These are phyloP conservation scores for Coemansia sp. DNA, from an alignment of 192 early-diverging fungal genomes.

Conservation along the genomic window DNA sequence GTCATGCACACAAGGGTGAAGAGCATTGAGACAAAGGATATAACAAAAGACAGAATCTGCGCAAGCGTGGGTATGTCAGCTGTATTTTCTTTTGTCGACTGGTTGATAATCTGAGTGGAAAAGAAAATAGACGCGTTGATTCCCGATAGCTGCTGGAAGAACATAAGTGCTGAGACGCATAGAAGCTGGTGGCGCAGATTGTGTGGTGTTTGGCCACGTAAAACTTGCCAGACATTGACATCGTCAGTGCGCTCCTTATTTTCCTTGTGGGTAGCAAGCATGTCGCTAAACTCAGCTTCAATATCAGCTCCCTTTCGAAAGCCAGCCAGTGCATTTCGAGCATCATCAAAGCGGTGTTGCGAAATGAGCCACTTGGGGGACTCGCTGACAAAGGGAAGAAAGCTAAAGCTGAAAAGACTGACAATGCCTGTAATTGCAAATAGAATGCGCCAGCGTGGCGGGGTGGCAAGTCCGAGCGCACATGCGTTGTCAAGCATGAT, in stretches of 20 bases:
- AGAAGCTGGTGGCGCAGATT: slow-evolving; percentile 62
- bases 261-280: slow-evolving; percentile 51
- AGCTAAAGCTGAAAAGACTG: slow-evolving; percentile 52
- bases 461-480: slow-evolving; percentile 58
- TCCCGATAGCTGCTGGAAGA: slow-evolving; percentile 81
- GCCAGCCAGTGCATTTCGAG: slow-evolving; percentile 51
- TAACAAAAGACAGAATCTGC: slow-evolving; percentile 50
- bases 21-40: slow-evolving; percentile 42
- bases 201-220: slow-evolving; percentile 53
- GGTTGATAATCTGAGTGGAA: slow-evolving; percentile 73
- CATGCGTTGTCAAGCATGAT: slow-evolving; percentile 69
- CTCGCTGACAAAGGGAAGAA: slow-evolving; percentile 74
- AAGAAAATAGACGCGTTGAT: slow-evolving; percentile 87
- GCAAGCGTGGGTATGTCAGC: slow-evolving; percentile 52
- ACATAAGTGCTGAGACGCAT: slow-evolving; percentile 63
- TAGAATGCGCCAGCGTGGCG: slow-evolving; percentile 71
- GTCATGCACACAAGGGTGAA: slow-evolving; percentile 47
- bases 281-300: slow-evolving; percentile 62
- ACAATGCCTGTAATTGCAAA: slow-evolving; percentile 64
- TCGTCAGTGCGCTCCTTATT: slow-evolving; percentile 35
- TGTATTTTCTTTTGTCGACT: slow-evolving; percentile 45
- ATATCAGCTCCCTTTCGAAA: slow-evolving; percentile 58
- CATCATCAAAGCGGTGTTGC: slow-evolving; percentile 61
- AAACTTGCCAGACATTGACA: slow-evolving; percentile 54
- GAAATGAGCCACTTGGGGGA: slow-evolving; percentile 71